A percentile compares a stretch with the other conserved stretches of the same genome.
phyloP scores from a whole-genome alignment of 2,329 filamentous ascomycete species.

The Cordyceps pruinosa region DNA sequence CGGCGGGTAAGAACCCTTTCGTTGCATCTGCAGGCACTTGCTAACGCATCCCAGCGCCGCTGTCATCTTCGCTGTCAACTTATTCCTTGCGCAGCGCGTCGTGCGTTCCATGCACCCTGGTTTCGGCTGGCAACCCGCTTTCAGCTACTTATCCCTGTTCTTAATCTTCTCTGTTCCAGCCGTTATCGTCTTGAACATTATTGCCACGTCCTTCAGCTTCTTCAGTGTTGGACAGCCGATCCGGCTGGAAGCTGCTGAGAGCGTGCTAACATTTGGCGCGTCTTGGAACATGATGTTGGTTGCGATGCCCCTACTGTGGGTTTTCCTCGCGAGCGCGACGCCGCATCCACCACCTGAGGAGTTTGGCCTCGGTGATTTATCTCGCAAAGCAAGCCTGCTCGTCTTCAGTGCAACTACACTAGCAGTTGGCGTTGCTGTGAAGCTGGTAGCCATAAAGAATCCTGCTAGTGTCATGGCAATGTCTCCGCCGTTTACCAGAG shows the following conservation, averaged over 20 bases:
- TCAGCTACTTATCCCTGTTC: slow-evolving; percentile 20
- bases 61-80: slow-evolving; percentile 30
- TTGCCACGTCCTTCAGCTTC: slow-evolving; percentile 22
- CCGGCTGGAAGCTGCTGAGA: slow-evolving; percentile 3
- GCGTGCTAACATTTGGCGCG: slow-evolving; percentile 17
- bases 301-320: slow-evolving; percentile 17
- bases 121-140: slow-evolving; percentile 27
- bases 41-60: slow-evolving; percentile 21
- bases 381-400: slow-evolving; percentile 24
- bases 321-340: slow-evolving; percentile 20
- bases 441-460: slow-evolving; percentile 7
- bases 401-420: slow-evolving; percentile 16
- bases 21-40: not conserved
- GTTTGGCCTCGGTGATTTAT: slow-evolving; percentile 26
- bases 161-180: slow-evolving; percentile 22
- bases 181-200: slow-evolving; percentile 27
- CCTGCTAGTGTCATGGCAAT: slow-evolving; percentile 14
- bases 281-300: slow-evolving; percentile 20
- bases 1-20: slow-evolving; percentile 22
- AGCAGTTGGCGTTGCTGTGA: slow-evolving; percentile 17
- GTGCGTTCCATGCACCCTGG: slow-evolving; percentile 30
- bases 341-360: slow-evolving; percentile 23
- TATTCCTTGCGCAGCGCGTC: slow-evolving; percentile 33
- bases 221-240: slow-evolving; percentile 3
- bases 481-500: slow-evolving; percentile 23